Base-by-base conservation (phyloP, 768 basidiomycete genomes). In the Pisolithus orientalis region DNA sequence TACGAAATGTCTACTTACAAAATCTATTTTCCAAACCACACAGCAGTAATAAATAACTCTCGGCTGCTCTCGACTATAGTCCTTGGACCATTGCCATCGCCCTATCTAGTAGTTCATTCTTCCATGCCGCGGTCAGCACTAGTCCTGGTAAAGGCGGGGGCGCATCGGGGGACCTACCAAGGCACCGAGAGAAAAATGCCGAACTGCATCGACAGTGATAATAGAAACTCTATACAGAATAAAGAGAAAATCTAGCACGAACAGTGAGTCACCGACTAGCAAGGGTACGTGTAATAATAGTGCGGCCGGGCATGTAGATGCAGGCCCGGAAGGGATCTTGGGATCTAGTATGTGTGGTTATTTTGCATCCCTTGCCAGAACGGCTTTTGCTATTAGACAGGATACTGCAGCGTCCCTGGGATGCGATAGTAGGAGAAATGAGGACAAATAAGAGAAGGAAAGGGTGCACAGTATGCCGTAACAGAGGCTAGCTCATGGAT, bases 401-500 rank as follows among this genome's bases (percentile, higher is more conserved):
- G 28, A 16, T 31, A 6, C 29, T 45, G 44, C 25, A n/a, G 29
- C 29, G 44, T 45, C 28, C 44, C 44, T n/a, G 14, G 28, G 14
- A 45, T 45, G 44, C 27, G 14, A 45, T 16, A 6, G n/a, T 25
- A 27, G 16, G 44, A 16, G 14, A 45, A 29, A 31, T 17, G 34
- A 34, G 34, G 34, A 34, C 34, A 34, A 34, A 34, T 14, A 34
- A 14, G 34, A 14, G 11, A 29, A 42, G 6, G 4, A 42, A 45
- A 44, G 9, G 7, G 14, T 14, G 25, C 43, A 32, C 16, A 51
- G 44, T 52, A 28, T 38, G 52, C 52, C 39, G 42, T 38, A 14
- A 53, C 51, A 58, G 47, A 28, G 45, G 29, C 47, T 31, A 52
- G 47, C n/a, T 54, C 47, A 50, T 55, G 57, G 46, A 34, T 45